Evolutionary conservation across 352 stramenopile genomes (phyloP).

Genomic region (Phytophthora nicotianae): DNA sequence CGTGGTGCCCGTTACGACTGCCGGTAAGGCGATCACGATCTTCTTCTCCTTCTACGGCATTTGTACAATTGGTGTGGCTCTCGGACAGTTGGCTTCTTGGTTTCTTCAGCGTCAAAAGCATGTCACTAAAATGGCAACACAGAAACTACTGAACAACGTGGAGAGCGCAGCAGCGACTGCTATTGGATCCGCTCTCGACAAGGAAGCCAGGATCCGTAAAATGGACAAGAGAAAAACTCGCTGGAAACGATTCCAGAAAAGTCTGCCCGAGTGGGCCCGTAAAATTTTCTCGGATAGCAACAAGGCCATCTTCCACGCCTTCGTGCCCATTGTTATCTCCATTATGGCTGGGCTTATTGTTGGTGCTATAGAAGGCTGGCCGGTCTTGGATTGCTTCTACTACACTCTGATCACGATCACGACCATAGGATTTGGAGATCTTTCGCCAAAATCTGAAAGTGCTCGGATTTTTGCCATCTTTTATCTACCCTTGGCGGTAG

Average conservation of each 20-base stretch:
- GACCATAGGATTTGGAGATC: constrained; percentile 88
- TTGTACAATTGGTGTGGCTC: constrained; percentile 65
- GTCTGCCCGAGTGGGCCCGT: constrained; percentile 38
- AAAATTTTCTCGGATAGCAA: constrained; percentile 60
- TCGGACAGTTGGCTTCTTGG: constrained; percentile 57
- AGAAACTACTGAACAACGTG: constrained; percentile 53
- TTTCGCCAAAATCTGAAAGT: constrained; percentile 58
- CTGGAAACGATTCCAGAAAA: constrained; percentile 20
- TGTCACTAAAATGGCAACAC: constrained; percentile 62
- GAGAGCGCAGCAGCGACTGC: constrained; percentile 43
- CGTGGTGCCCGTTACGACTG: constrained; percentile 55
- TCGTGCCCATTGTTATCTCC: constrained; percentile 56
- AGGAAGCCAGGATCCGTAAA: constrained; percentile 18
- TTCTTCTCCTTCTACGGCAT: constrained; percentile 87
- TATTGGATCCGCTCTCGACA: constrained; percentile 26
- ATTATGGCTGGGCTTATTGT: constrained; percentile 60
- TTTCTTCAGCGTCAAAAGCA: constrained; percentile 60
- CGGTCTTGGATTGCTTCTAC: constrained; percentile 89
- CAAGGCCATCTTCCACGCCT: constrained; percentile 44
- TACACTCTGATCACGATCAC: constrained; percentile 92
- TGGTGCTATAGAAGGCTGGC: constrained; percentile 64
- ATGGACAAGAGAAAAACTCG: constrained; percentile 10
- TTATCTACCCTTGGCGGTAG: constrained; percentile 73
- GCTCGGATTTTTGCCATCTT: constrained; percentile 87
- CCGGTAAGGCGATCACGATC: constrained; percentile 84